A percentile compares a stretch with the other conserved stretches of the same genome.
Evolutionary conservation across 768 basidiomycete genomes (phyloP).

Genomic region (Mycena haematopus): DNA sequence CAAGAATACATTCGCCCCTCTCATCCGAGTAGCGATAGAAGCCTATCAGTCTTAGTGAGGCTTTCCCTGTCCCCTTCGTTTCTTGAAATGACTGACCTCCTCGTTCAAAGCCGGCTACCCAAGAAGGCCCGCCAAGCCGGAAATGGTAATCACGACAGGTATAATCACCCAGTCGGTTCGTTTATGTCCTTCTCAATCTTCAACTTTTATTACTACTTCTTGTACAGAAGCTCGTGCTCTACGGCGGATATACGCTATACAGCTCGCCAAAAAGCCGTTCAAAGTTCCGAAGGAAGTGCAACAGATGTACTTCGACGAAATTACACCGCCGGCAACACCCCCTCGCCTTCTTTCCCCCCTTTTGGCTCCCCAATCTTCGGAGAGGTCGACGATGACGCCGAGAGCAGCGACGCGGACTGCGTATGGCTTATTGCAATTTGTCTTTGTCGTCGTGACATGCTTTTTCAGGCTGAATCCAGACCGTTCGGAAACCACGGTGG

Average conservation of each 20-base stretch:
- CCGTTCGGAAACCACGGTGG: background rate
- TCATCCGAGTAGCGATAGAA: background rate
- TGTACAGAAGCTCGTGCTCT: background rate
- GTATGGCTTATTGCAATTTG: background rate
- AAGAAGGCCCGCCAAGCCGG: background rate
- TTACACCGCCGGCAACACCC: background rate
- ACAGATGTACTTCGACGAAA: background rate
- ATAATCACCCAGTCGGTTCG: background rate
- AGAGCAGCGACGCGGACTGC: background rate
- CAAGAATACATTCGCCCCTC: background rate
- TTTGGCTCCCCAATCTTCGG: background rate
- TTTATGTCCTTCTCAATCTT: background rate
- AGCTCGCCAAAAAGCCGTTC: background rate
- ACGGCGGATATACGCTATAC: background rate
- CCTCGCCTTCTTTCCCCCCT: background rate
- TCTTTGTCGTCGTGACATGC: background rate
- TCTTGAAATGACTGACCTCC: too few species aligned
- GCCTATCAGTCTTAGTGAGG: background rate
- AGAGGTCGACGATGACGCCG: background rate
- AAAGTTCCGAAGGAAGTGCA: background rate
- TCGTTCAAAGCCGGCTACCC: background rate
- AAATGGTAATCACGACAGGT: background rate
- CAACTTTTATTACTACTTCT: background rate
- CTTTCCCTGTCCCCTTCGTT: background rate
- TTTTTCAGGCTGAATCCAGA: background rate